Base-by-base conservation (phyloP, 257 asterid genomes). In the Misopates orontium region DNA sequence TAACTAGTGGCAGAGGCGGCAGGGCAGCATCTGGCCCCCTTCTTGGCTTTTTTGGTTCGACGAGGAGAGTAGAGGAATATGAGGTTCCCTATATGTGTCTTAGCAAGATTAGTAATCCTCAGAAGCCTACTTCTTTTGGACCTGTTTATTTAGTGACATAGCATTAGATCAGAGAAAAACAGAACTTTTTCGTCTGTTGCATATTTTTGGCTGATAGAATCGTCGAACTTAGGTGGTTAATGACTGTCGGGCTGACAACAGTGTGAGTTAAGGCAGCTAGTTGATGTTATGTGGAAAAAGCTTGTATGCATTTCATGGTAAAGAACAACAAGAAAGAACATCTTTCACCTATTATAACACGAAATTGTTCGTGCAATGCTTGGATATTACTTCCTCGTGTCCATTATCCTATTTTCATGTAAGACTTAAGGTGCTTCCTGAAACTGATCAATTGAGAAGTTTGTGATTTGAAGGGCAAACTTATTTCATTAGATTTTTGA, bases 131-230 rank as follows among this genome's bases (percentile, higher is more conserved):
- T 56, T 74, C 87, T 32, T 85, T 79, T 71, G 95, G 98, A 61
- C 96, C 95, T 68, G 73, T 88, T 76, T 91, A 88, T 67, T 68
- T 85, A 73, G 98, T 91, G 11, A 83, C 96, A 25, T 88, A 83
- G 79, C 41, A 52, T 20, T 10, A 22, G 13, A 28, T 31, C 68
- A 64, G 20, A 1, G 14, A 50, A 22, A 53, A 20, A 19, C 4
- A n/a, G 62, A 19, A 28, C 36, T 28, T 28, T 7, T 28, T 28
- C 22, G 36, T 41, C 42, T 17, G 5, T 8, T 66, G 58, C 66
- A 17, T 23, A 39, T 9, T 59, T 62, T 57, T 56, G 52, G 47
- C 25, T 59, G 20, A 23, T 39, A 47, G 44, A 56, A 32, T 49
- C 24, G 22, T 36, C 39, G 59, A 19, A 20, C 44, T 39, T 58